phyloP scores from a whole-genome alignment of 345 rosid species.

The Gossypium anomalum region DNA sequence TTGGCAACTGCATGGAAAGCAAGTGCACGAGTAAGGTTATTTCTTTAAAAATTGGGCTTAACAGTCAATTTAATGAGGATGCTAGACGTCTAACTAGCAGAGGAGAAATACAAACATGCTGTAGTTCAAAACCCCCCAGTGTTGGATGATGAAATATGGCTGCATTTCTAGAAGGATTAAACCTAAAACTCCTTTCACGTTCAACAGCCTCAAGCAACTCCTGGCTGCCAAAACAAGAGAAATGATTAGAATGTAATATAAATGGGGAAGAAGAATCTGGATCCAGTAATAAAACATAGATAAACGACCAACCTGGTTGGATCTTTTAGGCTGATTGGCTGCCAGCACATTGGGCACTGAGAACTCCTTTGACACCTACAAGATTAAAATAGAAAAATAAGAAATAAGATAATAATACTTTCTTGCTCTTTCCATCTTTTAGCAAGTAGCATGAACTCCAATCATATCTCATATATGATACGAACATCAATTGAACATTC shows the following conservation, averaged over 20 bases:
- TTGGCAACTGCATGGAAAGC: slow-evolving; percentile 44
- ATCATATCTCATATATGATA: background rate
- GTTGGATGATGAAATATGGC: slow-evolving; percentile 92
- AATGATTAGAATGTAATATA: background rate
- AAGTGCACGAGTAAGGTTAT: slow-evolving; percentile 12
- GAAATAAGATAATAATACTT: background rate
- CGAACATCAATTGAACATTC: background rate
- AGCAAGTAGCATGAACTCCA: background rate
- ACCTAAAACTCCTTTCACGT: slow-evolving; percentile 74
- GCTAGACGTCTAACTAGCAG: slow-evolving; percentile 3
- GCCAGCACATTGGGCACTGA: slow-evolving; percentile 99
- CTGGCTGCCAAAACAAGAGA: slow-evolving; percentile 51
- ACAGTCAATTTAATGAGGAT: background rate
- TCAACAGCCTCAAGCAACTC: slow-evolving; percentile 87
- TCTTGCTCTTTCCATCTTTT: background rate
- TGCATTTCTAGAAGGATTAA: slow-evolving; percentile 71
- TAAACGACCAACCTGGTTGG: slow-evolving; percentile 52
- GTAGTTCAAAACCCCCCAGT: slow-evolving; percentile 89
- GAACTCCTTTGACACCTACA: slow-evolving; percentile 55
- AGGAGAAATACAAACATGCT: slow-evolving; percentile 57
- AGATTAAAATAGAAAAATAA: background rate
- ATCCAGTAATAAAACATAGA: background rate
- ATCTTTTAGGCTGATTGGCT: slow-evolving; percentile 84
- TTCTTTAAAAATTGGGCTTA: background rate
- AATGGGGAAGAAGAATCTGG: background rate